Evolutionary conservation across 2,329 filamentous ascomycete species (phyloP).

Genomic region (Penicillium expansum): DNA sequence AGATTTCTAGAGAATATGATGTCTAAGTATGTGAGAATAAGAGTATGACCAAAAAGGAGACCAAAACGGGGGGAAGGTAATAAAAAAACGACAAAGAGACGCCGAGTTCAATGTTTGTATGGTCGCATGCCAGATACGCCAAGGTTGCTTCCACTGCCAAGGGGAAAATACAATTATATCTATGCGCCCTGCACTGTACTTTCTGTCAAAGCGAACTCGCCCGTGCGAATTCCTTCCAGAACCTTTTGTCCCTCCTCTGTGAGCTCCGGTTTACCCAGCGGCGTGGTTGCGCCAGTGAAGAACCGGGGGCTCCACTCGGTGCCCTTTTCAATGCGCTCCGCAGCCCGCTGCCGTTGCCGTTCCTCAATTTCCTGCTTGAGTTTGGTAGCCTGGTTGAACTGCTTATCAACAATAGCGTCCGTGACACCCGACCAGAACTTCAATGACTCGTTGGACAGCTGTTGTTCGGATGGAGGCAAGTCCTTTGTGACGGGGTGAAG

Average conservation of each 20-base stretch:
- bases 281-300: constrained; percentile 65
- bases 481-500: constrained; percentile 75
- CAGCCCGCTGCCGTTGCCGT: constrained; percentile 77
- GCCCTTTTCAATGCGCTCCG: constrained; percentile 68
- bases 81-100: constrained; percentile 10
- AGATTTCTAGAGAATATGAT: constrained; percentile 2
- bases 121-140: constrained; percentile 29
- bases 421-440: constrained; percentile 87
- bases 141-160: constrained; percentile 12
- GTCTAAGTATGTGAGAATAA: constrained; percentile 21
- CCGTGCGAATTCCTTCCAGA: constrained; percentile 55
- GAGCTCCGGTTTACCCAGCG: constrained; percentile 60
- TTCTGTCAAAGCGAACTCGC: constrained; percentile 50
- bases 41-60: neutral
- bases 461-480: constrained; percentile 71
- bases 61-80: neutral
- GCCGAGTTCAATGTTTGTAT: constrained; percentile 11
- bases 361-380: constrained; percentile 93
- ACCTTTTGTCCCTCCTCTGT: constrained; percentile 60
- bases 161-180: constrained; percentile 10
- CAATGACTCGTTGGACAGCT: constrained; percentile 86
- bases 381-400: constrained; percentile 78
- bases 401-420: constrained; percentile 75
- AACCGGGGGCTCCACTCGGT: constrained; percentile 82
- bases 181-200: constrained; percentile 36